Percentiles rank a stretch among this genome's conserved stretches.
Evolutionary conservation across 2,329 filamentous ascomycete species (phyloP).

Genomic region (Setomelanomma holmii): DNA sequence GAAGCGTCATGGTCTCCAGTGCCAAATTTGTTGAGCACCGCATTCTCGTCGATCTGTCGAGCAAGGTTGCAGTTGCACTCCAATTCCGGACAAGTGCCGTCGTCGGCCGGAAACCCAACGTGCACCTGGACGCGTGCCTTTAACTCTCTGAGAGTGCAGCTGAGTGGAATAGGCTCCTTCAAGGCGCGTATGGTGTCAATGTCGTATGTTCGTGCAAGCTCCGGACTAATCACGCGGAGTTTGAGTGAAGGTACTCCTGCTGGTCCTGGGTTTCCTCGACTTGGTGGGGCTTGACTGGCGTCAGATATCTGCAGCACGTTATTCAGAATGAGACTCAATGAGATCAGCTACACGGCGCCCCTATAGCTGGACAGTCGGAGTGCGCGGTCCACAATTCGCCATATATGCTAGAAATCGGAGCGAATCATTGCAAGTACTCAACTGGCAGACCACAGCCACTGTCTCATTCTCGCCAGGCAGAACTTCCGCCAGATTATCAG

Average conservation of each 20-base stretch:
- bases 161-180: background rate
- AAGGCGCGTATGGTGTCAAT: constrained; percentile 20
- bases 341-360: too few species aligned
- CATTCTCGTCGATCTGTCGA: constrained; percentile 23
- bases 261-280: too few species aligned
- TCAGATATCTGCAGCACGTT: too few species aligned
- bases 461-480: constrained; percentile 26
- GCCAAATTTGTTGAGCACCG: constrained; percentile 2
- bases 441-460: constrained; percentile 27
- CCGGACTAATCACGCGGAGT: constrained; percentile 38
- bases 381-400: background rate
- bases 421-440: background rate
- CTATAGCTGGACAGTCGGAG: too few species aligned
- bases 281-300: too few species aligned
- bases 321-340: too few species aligned
- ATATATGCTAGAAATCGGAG: background rate
- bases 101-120: constrained; percentile 14
- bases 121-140: constrained; percentile 26
- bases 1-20: constrained; percentile 3
- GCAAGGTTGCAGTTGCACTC: constrained; percentile 40
- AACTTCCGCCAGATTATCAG: constrained; percentile 34
- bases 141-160: constrained; percentile 24
- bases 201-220: constrained; percentile 16
- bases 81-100: constrained; percentile 9
- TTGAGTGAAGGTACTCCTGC: constrained; percentile 2